Evolutionary conservation across 75 land plant species (phyloP), one percentile per base, ranked within the genome.

Genomic region (Picea sitchensis): DNA sequence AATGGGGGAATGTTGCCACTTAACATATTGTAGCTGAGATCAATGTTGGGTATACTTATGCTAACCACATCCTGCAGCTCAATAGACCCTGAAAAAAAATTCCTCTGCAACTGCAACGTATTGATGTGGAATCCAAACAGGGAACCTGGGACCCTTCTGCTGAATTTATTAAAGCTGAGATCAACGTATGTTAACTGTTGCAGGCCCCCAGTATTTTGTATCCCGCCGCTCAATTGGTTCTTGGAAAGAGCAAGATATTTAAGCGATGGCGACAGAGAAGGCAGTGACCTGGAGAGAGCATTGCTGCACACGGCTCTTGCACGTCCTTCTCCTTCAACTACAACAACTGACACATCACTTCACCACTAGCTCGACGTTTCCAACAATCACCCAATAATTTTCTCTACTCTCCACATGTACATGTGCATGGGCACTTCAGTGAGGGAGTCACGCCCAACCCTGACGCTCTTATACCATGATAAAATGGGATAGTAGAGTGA

Each of bases 21-120:
- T 26, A 94, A 60, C 67, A 73, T 74, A 81, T 94, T 94, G 82
- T 85, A 84, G 85, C 92, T 92, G 44, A 94, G 85, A 77, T 94
- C 96, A 9, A 94, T 89, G 36, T 81, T 79, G 61, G 80, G 20
- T 68, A 88, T 87, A 34, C 20, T 69, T 44, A 44, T 44, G 3
- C 47, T 44, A n/a, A 90, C 90, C 69, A 69, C 83, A 0, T 47
- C 79, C 0, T 63, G 26, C 20, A 88, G 88, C 12, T 73, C 67
- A 62, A 94, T 84, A 30, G 78, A 56, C 1, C 96, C 97, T 3
- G 84, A n/a, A 67, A 94, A 85, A n/a, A 9, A 65, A 77, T 92
- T 94, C 23, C 94, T 77, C 77, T 94, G 89, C 30, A 94, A 76
- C 80, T 88, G 83, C 47, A 94, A 82, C 47, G 80, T 83, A 14